Conservation (phyloP, 352 stramenopile species). For the Pythium monospermum region DNA sequence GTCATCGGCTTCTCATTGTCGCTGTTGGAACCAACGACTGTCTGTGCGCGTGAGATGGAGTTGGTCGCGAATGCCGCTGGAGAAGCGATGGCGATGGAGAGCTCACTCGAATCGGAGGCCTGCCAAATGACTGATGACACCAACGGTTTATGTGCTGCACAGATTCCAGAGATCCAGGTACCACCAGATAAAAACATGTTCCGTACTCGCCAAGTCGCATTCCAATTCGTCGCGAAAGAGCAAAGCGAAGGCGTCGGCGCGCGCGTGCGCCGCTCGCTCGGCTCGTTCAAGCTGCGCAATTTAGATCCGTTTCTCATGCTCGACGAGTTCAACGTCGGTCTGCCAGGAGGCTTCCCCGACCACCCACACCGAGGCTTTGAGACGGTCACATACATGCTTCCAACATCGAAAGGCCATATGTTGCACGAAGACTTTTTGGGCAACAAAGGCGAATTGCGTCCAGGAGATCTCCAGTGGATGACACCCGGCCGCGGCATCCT, state of each 20-base stretch:
- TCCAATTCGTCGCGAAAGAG: constrained; percentile 50
- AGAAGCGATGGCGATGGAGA: no score
- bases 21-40: no score
- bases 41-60: no score
- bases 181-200: no score
- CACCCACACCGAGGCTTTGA: constrained; percentile 88
- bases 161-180: no score
- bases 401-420: constrained; percentile 50
- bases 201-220: constrained; percentile 30
- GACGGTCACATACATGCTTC: constrained; percentile 82
- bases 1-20: no score
- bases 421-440: constrained; percentile 71
- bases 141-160: no score
- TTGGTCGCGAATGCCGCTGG: no score
- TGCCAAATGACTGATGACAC: no score
- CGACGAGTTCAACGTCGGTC: constrained; percentile 25
- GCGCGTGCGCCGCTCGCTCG: constrained; percentile 47
- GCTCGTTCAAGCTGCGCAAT: constrained; percentile 36
- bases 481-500: constrained; percentile 28
- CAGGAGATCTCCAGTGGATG: constrained; percentile 43
- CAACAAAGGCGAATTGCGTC: constrained; percentile 26
- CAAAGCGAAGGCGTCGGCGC: constrained; percentile 52
- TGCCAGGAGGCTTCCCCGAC: constrained; percentile 67
- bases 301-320: constrained; percentile 33
- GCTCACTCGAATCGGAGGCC: no score